These are phyloP conservation scores for Paxillus ammoniavirescens DNA, from an alignment of 768 basidiomycete genomes.

Conservation along the genomic window DNA sequence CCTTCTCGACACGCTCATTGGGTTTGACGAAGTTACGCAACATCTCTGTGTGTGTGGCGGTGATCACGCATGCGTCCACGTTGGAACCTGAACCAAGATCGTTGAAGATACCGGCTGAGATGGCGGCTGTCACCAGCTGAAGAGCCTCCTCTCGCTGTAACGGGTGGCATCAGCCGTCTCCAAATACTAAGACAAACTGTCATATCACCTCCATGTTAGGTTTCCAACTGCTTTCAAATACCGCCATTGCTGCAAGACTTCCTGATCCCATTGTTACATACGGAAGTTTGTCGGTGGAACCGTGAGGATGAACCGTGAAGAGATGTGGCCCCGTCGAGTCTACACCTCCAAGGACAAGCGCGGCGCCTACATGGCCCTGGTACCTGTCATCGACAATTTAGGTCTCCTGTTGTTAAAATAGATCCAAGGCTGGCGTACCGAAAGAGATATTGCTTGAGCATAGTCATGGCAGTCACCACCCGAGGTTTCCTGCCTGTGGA, in stretches of 20 bases:
- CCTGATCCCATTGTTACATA: conserved; percentile 99
- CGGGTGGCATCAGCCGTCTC: conserved; percentile 5
- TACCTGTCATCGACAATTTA: conserved; percentile 47
- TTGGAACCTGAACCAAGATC: conserved; percentile 99
- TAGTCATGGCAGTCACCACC: conserved; percentile 98
- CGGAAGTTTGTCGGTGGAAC: conserved; percentile 96
- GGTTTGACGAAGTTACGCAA: conserved; percentile 92
- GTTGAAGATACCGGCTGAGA: conserved; percentile 97
- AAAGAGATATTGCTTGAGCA: conserved; percentile 96
- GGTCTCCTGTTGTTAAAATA: background rate
- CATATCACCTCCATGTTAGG: conserved; percentile 72
- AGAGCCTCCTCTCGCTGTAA: conserved; percentile 77
- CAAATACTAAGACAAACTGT: background rate
- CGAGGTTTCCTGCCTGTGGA: conserved; percentile 89
- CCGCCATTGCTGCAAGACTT: conserved; percentile 95
- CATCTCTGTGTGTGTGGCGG: conserved; percentile 84
- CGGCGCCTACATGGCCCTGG: conserved; percentile 93
- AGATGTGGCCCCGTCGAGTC: conserved; percentile 92
- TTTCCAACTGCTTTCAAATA: conserved; percentile 88
- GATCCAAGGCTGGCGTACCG: conserved; percentile 43
- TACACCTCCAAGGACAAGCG: conserved; percentile 96
- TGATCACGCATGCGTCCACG: conserved; percentile 95
- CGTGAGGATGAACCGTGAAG: conserved; percentile 95
- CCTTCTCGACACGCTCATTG: conserved; percentile 79
- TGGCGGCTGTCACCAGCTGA: conserved; percentile 77